phyloP scores from a whole-genome alignment of 768 basidiomycete species.

The Boletus sp. region DNA sequence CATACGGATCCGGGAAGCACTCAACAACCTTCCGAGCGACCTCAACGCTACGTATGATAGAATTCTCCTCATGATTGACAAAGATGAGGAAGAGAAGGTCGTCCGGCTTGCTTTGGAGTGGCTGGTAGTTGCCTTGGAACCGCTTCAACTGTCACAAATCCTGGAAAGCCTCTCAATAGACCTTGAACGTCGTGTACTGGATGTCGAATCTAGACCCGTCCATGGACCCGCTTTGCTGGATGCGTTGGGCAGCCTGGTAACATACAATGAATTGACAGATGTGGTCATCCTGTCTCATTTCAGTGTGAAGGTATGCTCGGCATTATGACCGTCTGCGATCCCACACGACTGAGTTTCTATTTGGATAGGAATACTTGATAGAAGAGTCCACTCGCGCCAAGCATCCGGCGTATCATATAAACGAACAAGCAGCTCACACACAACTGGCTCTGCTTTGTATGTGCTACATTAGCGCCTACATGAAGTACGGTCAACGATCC shows the following conservation, averaged over 20 bases:
- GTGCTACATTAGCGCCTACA: conserved; percentile 1
- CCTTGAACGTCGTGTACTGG: not conserved
- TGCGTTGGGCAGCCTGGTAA: conserved; percentile 4
- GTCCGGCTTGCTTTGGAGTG: not conserved
- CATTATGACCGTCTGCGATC: not conserved
- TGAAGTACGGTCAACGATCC: not conserved
- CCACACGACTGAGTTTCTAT: not conserved
- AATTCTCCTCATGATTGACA: not conserved
- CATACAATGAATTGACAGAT: not conserved
- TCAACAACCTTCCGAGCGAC: not conserved
- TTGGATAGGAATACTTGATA: conserved; percentile 7
- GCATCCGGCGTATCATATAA: not conserved
- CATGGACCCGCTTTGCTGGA: not conserved
- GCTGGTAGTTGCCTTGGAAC: not conserved
- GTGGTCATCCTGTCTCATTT: conserved; percentile 3
- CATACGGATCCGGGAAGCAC: not conserved
- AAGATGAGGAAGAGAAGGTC: not conserved
- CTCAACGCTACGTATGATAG: conserved; percentile 1
- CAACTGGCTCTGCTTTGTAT: conserved; percentile 7
- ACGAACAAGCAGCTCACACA: not conserved
- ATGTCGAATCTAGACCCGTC: not conserved
- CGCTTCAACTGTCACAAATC: not conserved
- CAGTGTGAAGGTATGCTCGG: conserved; percentile 3
- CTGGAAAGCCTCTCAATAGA: conserved; percentile 3
- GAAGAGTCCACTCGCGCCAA: not conserved